phyloP scores from a whole-genome alignment of 371 early-diverging fungal genomes.

The Actinomortierella ambigua region DNA sequence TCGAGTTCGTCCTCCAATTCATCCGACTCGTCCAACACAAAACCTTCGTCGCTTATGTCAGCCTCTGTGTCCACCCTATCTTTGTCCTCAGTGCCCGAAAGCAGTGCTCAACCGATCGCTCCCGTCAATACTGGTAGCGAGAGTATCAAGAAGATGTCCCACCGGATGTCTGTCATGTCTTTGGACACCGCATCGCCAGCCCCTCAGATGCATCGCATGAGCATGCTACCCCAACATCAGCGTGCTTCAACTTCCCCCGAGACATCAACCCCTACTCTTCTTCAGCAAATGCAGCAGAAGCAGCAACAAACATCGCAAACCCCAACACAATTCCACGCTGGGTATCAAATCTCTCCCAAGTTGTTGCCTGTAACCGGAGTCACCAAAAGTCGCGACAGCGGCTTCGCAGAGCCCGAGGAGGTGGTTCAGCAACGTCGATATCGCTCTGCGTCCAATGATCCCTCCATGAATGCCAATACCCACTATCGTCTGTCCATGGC shows the following conservation, averaged over 20 bases:
- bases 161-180: not conserved
- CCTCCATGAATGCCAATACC: too few relatives aligned
- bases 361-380: not conserved
- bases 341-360: not conserved
- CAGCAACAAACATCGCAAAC: not conserved
- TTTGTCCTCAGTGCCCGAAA: not conserved
- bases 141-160: not conserved
- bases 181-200: not conserved
- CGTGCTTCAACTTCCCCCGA: not conserved
- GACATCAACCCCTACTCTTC: not conserved
- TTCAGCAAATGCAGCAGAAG: not conserved
- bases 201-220: not conserved
- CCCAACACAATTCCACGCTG: not conserved
- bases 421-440: too few relatives aligned
- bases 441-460: too few relatives aligned
- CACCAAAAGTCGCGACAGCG: not conserved
- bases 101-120: not conserved
- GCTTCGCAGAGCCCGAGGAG: too few relatives aligned
- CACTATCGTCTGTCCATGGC: too few relatives aligned
- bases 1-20: too few relatives aligned
- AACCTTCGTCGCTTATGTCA: not conserved
- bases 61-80: not conserved
- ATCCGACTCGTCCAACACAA: slow-evolving; percentile 9
- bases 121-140: not conserved
- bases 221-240: not conserved